These are phyloP conservation scores for Eudorina sp. DNA, from an alignment of 139 green algal species.

Conservation along the genomic window DNA sequence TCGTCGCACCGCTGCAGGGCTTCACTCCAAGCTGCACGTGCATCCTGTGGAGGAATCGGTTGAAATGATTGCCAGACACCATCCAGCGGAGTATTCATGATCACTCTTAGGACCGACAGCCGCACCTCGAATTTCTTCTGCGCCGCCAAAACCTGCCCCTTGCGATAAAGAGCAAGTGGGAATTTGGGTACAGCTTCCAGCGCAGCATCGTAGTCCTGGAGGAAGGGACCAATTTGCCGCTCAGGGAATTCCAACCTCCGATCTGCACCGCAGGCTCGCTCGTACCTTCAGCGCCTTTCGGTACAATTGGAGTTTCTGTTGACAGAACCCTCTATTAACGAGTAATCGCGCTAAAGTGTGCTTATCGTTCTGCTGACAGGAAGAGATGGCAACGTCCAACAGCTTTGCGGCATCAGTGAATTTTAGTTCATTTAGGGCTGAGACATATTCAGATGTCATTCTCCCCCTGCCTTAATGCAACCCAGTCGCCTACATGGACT, in stretches of 20 bases:
- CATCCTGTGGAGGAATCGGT: conserved; percentile 56
- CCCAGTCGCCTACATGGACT: conserved; percentile 3
- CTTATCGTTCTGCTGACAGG: conserved; percentile 20
- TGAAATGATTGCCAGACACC: neutral
- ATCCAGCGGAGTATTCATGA: neutral
- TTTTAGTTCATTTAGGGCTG: neutral
- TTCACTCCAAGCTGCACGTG: conserved; percentile 27
- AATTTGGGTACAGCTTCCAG: conserved; percentile 49
- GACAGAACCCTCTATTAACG: conserved; percentile 75
- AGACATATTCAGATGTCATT: conserved; percentile 2
- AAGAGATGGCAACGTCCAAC: conserved; percentile 46
- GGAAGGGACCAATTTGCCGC: neutral
- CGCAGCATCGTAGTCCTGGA: conserved; percentile 80
- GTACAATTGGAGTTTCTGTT: conserved; percentile 77
- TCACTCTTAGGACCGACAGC: neutral
- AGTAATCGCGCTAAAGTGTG: conserved; percentile 52
- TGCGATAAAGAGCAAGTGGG: conserved; percentile 64
- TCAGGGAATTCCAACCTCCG: neutral
- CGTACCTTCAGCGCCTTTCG: conserved; percentile 86
- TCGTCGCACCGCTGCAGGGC: neutral
- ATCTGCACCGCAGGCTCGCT: neutral
- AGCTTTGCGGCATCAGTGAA: conserved; percentile 40
- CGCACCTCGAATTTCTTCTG: conserved; percentile 75
- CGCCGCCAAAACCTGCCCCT: conserved; percentile 73
- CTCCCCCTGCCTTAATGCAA: neutral